Base-by-base conservation (phyloP, 352 stramenopile genomes). In the Phytophthora kernoviae region DNA sequence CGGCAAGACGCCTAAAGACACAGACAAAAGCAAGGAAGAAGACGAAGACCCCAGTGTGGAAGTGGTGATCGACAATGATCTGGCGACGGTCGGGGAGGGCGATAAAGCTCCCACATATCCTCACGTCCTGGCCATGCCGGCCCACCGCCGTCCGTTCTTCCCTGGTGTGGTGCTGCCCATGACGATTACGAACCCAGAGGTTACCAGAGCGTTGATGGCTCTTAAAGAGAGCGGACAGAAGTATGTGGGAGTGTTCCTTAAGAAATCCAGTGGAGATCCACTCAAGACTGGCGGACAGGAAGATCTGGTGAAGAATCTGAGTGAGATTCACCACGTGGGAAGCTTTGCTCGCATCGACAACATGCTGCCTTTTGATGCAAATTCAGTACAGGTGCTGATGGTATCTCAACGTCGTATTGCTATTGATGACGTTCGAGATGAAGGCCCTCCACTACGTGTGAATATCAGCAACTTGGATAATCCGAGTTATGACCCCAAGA, bases 261-360 rank as follows among this genome's bases (percentile, higher is more conserved):
- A 97, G 56, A 98, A 98, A 66, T 48, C 68, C 1, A 57, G 39
- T 4, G 54, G 42, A 24, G 78, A 81, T 22, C 68, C 62, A 2
- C 54, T 75, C 5, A 80, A 79, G 39, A 40, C 63, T 8, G 61
- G 64, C 26, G 71, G 63, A 21, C 57, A 58, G 5, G 84, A 95
- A 44, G 96, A 99, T 55, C 53, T 99, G 5, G 96, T 98, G 22
- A 93, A 81, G 8, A 84, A 97, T 68, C 54, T 98, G 24, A 90
- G 85, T 40, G 91, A 98, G 60, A 94, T 99, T 51, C 96, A 99
- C 70, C 75, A 84, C 26, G 85, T 99, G 5, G 97, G 96, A 27
- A 99, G 94, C 21, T 98, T 98, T 70, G 97, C 96, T n/a, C 87
- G 98, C 41, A 98, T 98, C 55, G 85, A 97, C 65, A 92, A 96